Conservation (phyloP, 1,139 yeast species). For the Citeromyces siamensis region DNA sequence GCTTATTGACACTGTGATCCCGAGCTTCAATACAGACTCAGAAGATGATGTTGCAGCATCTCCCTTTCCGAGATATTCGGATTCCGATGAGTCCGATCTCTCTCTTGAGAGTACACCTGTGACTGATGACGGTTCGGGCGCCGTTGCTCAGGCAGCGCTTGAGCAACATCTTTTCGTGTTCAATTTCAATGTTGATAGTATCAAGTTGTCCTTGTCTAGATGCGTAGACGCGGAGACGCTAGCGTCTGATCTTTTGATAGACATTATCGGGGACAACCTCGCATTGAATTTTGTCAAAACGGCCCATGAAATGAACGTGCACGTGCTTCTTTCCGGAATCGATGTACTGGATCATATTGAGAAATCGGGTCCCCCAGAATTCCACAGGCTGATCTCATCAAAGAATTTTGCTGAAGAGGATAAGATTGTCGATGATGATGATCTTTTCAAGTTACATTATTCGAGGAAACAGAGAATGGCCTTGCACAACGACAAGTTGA, state of each 20-base stretch:
- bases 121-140: constrained; percentile 4
- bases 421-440: constrained; percentile 19
- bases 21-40: constrained; percentile 29
- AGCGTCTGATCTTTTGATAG: constrained; percentile 58
- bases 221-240: constrained; percentile 53
- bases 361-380: constrained; percentile 45
- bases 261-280: constrained; percentile 57
- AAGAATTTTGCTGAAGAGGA: constrained; percentile 29
- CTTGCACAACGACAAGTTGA: constrained; percentile 37
- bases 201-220: constrained; percentile 51
- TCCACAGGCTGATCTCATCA: constrained; percentile 62
- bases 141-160: constrained; percentile 5
- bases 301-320: constrained; percentile 49
- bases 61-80: constrained; percentile 11
- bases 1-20: constrained; percentile 58
- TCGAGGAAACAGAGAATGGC: constrained; percentile 49
- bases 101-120: constrained; percentile 8
- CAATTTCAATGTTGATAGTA: constrained; percentile 51
- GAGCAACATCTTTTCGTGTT: constrained; percentile 61
- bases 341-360: constrained; percentile 69
- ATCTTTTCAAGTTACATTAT: constrained; percentile 54
- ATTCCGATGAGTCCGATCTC: constrained; percentile 15
- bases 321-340: constrained; percentile 51
- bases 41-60: too few species aligned
- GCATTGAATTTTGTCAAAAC: constrained; percentile 49